Conservation (phyloP, 257 asterid genomes). For the Fraxinus anomala region DNA sequence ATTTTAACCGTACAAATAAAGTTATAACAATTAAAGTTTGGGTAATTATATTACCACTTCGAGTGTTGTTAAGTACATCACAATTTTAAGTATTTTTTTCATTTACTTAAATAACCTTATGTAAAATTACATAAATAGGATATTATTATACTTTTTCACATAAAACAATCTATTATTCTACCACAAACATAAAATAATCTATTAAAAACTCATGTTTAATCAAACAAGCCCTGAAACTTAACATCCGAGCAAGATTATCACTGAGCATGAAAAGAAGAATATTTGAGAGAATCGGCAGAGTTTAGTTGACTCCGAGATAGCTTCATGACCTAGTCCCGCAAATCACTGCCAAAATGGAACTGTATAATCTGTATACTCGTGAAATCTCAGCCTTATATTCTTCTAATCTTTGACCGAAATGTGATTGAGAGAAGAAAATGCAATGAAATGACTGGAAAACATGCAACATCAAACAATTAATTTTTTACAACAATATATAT, state of each 20-base stretch:
- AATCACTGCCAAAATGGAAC: constrained; percentile 34
- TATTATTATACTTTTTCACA: too few relatives aligned
- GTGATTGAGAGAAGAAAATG: constrained; percentile 26
- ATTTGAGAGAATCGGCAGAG: neutral
- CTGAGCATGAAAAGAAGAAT: neutral
- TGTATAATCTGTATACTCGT: constrained; percentile 32
- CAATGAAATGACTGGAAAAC: constrained; percentile 45
- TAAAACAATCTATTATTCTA: too few relatives aligned
- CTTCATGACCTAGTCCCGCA: constrained; percentile 28
- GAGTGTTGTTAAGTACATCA: too few relatives aligned
- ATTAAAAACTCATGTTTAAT: constrained; percentile 30
- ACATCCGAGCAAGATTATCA: neutral
- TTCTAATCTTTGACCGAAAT: constrained; percentile 34
- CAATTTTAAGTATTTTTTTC: too few relatives aligned
- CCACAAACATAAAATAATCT: too few relatives aligned
- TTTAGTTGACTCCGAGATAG: constrained; percentile 31
- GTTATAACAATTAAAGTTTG: too few relatives aligned
- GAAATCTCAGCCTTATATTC: constrained; percentile 33
- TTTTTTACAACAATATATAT: constrained; percentile 15
- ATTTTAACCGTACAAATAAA: too few relatives aligned
- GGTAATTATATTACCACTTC: too few relatives aligned
- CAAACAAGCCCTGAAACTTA: constrained; percentile 9
- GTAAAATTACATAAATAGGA: too few relatives aligned
- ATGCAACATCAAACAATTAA: constrained; percentile 13
- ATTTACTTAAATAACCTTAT: too few relatives aligned